Evolutionary conservation across 2,329 filamentous ascomycete genomes (phyloP).

Genomic region (Fusarium musae): DNA sequence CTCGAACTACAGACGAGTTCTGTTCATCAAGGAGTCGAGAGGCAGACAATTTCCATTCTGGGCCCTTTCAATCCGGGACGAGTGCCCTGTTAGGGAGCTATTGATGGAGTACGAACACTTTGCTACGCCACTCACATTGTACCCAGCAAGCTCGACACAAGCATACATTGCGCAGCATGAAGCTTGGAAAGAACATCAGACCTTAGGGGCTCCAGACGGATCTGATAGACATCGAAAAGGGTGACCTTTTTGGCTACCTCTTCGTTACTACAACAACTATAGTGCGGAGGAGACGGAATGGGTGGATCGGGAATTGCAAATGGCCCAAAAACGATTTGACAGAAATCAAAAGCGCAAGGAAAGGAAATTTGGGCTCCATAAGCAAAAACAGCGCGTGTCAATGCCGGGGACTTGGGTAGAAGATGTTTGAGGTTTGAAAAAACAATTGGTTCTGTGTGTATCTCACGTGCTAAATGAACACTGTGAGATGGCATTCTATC

Average conservation of each 20-base stretch:
- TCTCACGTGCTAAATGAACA: not conserved
- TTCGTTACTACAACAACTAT: rapidly evolving
- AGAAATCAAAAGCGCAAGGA: not conserved
- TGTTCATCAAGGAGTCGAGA: not conserved
- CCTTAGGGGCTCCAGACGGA: not conserved
- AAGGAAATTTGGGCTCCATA: not conserved
- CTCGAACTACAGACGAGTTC: not conserved
- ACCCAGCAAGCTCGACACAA: not conserved
- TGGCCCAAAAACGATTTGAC: not conserved
- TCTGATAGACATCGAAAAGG: not conserved
- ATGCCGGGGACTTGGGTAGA: not conserved
- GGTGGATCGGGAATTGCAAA: not conserved
- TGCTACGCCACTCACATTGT: not conserved
- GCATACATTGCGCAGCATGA: not conserved
- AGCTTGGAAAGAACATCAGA: not conserved
- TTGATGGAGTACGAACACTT: not conserved
- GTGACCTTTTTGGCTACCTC: not conserved
- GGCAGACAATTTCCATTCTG: not conserved
- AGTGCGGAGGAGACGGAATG: not conserved
- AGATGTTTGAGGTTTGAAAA: not conserved
- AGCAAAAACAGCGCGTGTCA: rapidly evolving
- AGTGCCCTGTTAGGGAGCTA: not conserved
- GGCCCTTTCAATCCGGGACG: not conserved
- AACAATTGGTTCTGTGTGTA: rapidly evolving
- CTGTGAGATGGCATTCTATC: too few species aligned